These are phyloP conservation scores for Salix dunnii DNA, from an alignment of 345 rosid genomes.

Conservation along the genomic window DNA sequence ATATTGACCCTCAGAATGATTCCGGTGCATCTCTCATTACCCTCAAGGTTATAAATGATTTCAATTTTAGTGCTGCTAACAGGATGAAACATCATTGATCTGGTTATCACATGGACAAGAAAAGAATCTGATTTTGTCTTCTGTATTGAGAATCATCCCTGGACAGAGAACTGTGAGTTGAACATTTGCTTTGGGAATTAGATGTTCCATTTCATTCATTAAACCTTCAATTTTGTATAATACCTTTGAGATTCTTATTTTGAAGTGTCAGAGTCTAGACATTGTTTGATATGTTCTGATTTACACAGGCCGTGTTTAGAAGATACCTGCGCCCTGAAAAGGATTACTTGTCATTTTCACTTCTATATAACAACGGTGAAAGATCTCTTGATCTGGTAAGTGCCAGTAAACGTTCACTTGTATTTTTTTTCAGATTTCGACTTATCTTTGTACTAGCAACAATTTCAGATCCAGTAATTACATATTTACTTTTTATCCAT, in stretches of 20 bases:
- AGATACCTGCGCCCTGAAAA: conserved; percentile 92
- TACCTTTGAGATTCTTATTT: background rate
- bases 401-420: conserved; percentile 10
- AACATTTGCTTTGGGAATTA: conserved; percentile 5
- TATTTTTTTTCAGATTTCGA: background rate
- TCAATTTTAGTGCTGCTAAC: conserved; percentile 44
- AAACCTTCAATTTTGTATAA: conserved; percentile 6
- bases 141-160: conserved; percentile 62
- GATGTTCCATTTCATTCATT: conserved; percentile 6
- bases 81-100: conserved; percentile 85
- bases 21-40: background rate
- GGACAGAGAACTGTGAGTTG: conserved; percentile 95
- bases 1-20: background rate
- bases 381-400: conserved; percentile 96
- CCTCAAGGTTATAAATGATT: conserved; percentile 33
- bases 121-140: conserved; percentile 57
- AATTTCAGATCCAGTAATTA: conserved; percentile 13
- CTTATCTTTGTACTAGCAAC: background rate
- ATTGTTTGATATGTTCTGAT: conserved; percentile 4
- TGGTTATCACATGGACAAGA: conserved; percentile 85
- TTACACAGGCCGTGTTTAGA: conserved; percentile 73
- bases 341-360: conserved; percentile 92
- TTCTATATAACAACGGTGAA: conserved; percentile 78
- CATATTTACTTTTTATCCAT: conserved; percentile 18
- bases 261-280: background rate